These are phyloP conservation scores for Saccharomyces hybrid DNA, from an alignment of 1,139 yeast species.

Conservation along the genomic window DNA sequence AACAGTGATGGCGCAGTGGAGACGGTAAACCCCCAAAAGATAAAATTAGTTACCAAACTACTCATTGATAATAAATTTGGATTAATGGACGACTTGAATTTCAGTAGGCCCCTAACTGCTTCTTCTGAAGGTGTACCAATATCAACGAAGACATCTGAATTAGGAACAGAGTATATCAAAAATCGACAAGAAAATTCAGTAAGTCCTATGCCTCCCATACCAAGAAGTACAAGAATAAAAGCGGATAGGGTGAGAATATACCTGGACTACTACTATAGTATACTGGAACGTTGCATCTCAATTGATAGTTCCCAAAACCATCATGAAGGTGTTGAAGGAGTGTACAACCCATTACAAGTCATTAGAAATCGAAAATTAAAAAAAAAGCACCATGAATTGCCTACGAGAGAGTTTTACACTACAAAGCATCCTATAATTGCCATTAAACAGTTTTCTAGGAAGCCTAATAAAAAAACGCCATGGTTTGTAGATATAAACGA, in stretches of 20 bases:
- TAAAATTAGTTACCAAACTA: constrained; percentile 22
- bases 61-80: constrained; percentile 26
- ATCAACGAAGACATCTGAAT: not conserved
- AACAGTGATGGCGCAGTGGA: not conserved
- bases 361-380: constrained; percentile 60
- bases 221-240: constrained; percentile 22
- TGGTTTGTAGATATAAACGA: constrained; percentile 73
- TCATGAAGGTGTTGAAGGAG: constrained; percentile 47
- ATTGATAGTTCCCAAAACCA: constrained; percentile 12
- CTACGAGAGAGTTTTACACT: constrained; percentile 24
- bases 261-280: constrained; percentile 27
- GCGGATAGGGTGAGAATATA: constrained; percentile 30
- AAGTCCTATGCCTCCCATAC: constrained; percentile 7
- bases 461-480: constrained; percentile 20
- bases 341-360: constrained; percentile 74
- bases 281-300: constrained; percentile 21
- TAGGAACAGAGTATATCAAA: not conserved
- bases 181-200: constrained; percentile 1
- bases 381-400: constrained; percentile 36
- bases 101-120: constrained; percentile 6
- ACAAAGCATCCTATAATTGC: constrained; percentile 28
- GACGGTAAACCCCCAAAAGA: constrained; percentile 12
- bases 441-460: constrained; percentile 24
- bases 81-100: constrained; percentile 29
- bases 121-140: constrained; percentile 4